Percentiles rank a stretch among this genome's conserved stretches.
These are phyloP conservation scores for Cladosporium sp. DNA, from an alignment of 2,329 filamentous ascomycete genomes.

Conservation along the genomic window DNA sequence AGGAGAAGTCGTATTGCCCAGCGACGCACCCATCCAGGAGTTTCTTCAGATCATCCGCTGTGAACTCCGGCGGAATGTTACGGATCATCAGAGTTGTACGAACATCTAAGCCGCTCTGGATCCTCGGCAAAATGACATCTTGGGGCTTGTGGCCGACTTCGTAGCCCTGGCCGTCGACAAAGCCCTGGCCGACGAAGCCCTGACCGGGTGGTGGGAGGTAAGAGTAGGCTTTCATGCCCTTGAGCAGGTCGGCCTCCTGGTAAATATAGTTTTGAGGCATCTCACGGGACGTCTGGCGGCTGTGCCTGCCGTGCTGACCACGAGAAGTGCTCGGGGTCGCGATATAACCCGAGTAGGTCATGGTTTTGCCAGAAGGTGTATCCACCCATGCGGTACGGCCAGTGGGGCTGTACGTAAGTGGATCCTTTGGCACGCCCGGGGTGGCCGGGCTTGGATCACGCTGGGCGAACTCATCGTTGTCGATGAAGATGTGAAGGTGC, in stretches of 20 bases:
- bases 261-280: no score
- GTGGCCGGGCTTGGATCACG: neutral
- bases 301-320: no score
- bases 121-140: constrained; percentile 34
- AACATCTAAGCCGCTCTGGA: constrained; percentile 42
- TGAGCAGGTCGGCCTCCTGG: no score
- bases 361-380: neutral
- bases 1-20: constrained; percentile 91
- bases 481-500: neutral
- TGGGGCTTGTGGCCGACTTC: constrained; percentile 25
- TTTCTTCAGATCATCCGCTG: constrained; percentile 60
- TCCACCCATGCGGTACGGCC: constrained; percentile 2
- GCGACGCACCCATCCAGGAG: constrained; percentile 74
- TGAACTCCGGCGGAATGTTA: constrained; percentile 89
- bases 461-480: neutral
- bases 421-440: neutral
- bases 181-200: no score
- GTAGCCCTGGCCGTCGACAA: neutral
- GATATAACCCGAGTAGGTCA: neutral
- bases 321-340: no score
- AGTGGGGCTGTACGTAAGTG: neutral
- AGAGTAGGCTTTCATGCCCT: no score
- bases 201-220: no score
- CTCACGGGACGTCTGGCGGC: no score
- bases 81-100: constrained; percentile 71